Base-by-base conservation (phyloP, 2,329 filamentous ascomycete species). In the Byssochlamys sp. region DNA sequence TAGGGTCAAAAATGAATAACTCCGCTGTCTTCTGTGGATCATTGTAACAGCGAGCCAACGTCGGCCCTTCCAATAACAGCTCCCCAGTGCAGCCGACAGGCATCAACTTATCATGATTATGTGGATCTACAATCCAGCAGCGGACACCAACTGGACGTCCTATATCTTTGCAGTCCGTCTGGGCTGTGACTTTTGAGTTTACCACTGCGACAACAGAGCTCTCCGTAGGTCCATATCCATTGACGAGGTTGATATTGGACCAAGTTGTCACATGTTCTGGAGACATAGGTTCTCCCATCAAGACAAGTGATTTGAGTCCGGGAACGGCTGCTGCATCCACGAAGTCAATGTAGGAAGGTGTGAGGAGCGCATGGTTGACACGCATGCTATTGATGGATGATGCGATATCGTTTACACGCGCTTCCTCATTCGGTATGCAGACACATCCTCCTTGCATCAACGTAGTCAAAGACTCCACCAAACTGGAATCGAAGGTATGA, bases 31-130 rank as follows among this genome's bases (percentile, higher is more conserved):
- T 84, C 48, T 77, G 76, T 0, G 76, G 73, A 57, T 86, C 80
- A 54, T 80, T 80, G 25, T 88, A 88, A 27, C 83, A 84, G 33
- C 81, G 74, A 9, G 83, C 84, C 2, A 88, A 81, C n/a, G 82
- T 78, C 1, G 83, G 82, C 0, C 73, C 73, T 59, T 75, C 73
- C 4, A 75, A 61, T 12, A 74, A 57, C 53, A 75, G 58, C 63
- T 75, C 73, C 55, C 72, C 72, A 12, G 66, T 68, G 39, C 68
- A 69, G 26, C 71, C 72, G 52, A 80, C 67, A 1, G 78, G 74
- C n/a, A 74, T 67, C 27, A 77, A 66, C 29, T 64, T 62, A 52
- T 75, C 63, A 58, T 74, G 72, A 58, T 76, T 67, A 33, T 71
- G 61, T 12, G 72, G 68, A 59, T 75, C 66, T 6, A 75, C 73